Base-by-base conservation (phyloP, 805 yeast species). In the Starmera dryadoides region DNA sequence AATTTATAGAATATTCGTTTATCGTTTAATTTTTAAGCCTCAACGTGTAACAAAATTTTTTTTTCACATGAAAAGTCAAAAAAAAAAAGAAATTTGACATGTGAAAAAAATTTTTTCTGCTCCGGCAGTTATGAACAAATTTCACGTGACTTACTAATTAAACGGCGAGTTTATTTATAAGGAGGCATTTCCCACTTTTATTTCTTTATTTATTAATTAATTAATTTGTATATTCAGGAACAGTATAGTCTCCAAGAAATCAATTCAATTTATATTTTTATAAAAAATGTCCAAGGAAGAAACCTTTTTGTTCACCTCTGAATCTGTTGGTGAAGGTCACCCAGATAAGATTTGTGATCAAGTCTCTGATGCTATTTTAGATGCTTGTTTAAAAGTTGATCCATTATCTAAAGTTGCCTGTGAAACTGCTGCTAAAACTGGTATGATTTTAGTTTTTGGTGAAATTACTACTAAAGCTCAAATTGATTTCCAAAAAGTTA, bases 361-460 rank as follows among this genome's bases (percentile, higher is more conserved):
- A 77, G 96, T 93, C 53, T 84, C 95, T 42, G 98, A 93, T 64
- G 98, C 98, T 59, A 86, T 93, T 60, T 77, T 93, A 56, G 98
- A 93, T 62, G 98, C 98, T 53, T 91, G 98, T 77, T 74, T 93
- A 57, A 79, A 86, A 41, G 94, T 73, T 54, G 98, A 93, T 69
- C 98, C 98, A 46, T 76, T 86, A 57, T 93, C 98, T 54, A 93
- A 93, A 76, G 98, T 93, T 64, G 98, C 96, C 36, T 93, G 98
- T 76, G 98, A 93, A 72, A 86, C 98, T 45, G 98, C 98, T 51
- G 83, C 98, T 58, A 93, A 93, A 76, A 93, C 98, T 51, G 98
- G 98, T 74, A 81, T 93, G 95, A 88, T 93, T 62, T 85, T 93
- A 94, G 97, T 93, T 51, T 93, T 93, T 62, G 98, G 98, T 73